phyloP scores from a whole-genome alignment of 345 rosid genomes.

The Salix viminalis region DNA sequence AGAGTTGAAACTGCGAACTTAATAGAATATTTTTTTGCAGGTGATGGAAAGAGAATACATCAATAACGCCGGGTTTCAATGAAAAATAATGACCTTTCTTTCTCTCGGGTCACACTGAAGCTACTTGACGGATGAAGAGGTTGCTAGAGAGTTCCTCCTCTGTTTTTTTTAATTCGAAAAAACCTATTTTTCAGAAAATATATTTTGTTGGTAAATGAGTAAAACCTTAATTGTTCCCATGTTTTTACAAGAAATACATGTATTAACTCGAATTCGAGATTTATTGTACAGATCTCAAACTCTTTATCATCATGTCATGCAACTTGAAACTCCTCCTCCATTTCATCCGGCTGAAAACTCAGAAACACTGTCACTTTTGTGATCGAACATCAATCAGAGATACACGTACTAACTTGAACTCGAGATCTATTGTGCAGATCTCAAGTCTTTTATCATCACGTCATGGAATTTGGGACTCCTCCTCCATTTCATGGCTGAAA shows the following conservation, averaged over 20 bases:
- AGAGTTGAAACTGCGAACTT: background rate
- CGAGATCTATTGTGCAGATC: accelerated
- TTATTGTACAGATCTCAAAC: accelerated
- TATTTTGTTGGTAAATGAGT: too few relatives aligned
- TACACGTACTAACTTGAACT: accelerated
- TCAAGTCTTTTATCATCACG: too few relatives aligned
- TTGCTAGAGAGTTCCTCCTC: background rate
- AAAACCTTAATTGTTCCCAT: accelerated
- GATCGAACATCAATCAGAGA: background rate
- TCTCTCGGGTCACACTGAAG: too few relatives aligned
- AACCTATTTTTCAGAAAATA: too few relatives aligned
- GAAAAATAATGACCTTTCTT: background rate
- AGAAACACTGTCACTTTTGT: background rate
- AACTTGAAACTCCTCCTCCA: too few relatives aligned
- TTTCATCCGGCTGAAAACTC: background rate
- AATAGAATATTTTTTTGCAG: background rate
- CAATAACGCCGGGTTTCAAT: background rate
- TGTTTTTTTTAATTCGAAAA: too few relatives aligned
- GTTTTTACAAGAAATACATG: too few relatives aligned
- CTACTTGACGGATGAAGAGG: background rate
- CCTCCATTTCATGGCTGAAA: background rate
- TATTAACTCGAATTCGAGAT: accelerated
- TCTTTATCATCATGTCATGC: too few relatives aligned
- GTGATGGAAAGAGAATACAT: background rate
- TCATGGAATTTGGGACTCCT: too few relatives aligned